Conservation (phyloP, 192 early-diverging fungal genomes). For the Kickxella alabastrina region DNA sequence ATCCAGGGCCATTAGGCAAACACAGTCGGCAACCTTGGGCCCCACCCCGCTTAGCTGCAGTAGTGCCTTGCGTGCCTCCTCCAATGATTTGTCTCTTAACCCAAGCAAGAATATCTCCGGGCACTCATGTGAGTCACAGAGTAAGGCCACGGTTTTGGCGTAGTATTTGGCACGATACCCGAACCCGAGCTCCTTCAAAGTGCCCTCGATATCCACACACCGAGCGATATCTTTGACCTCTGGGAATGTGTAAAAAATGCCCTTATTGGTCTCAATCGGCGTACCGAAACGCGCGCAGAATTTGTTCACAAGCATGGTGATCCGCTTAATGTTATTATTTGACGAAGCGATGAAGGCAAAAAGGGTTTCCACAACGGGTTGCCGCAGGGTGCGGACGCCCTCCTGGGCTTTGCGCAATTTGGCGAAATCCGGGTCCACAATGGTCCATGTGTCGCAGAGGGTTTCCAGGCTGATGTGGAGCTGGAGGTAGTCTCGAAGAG, state of each 20-base stretch:
- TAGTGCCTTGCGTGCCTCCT: conserved; percentile 57
- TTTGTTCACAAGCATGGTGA: conserved; percentile 57
- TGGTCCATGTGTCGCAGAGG: conserved; percentile 58
- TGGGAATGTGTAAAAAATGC: conserved; percentile 68
- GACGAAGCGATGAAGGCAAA: conserved; percentile 89
- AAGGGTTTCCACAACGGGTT: conserved; percentile 83
- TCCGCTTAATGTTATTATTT: conserved; percentile 93
- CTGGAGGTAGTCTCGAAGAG: conserved; percentile 79
- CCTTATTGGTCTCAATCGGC: conserved; percentile 29
- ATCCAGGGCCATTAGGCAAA: conserved; percentile 89
- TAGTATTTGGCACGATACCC: conserved; percentile 97
- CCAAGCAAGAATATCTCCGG: conserved; percentile 60
- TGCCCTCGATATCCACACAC: conserved; percentile 56
- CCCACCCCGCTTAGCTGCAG: conserved; percentile 79
- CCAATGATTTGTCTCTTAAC: conserved; percentile 57
- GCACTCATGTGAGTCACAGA: conserved; percentile 48
- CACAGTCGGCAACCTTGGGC: conserved; percentile 97
- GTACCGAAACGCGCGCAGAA: conserved; percentile 33
- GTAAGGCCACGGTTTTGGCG: conserved; percentile 58
- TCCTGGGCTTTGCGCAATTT: conserved; percentile 27
- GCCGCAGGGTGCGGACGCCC: conserved; percentile 75
- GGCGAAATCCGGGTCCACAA: conserved; percentile 64
- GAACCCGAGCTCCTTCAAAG: conserved; percentile 75
- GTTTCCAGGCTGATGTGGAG: conserved; percentile 61
- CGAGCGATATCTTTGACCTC: conserved; percentile 51